Evolutionary conservation across 495 filamentous ascomycete species (phyloP), one percentile per base, ranked within the genome.

Genomic region (Clavariopsis aquatica): DNA sequence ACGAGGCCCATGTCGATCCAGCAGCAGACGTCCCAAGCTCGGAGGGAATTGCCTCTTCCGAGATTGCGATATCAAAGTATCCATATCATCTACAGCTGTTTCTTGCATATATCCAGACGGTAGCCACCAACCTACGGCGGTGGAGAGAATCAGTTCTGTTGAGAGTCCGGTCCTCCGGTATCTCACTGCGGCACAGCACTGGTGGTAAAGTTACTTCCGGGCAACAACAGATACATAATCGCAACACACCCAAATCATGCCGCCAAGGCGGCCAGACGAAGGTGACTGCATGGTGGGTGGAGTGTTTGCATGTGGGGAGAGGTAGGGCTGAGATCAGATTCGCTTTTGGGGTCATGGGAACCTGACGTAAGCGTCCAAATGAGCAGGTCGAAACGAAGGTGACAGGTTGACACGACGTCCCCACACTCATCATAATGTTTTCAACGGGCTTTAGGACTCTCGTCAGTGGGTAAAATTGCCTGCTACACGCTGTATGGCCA

Each of bases 251-350:
- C 38, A 43, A 43, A 43, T n/a, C 15, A 43, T 2, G 6, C 38
- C n/a, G 38, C 20, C 47, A 49, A 49, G 47, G 19, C 31, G n/a
- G 49, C 15, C 12, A 23, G 49, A 23, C 5, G 49, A 52, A 52
- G n/a, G 23, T 9, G 20, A 52, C 23, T 52, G 26, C 49, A 52
- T 52, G 51, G 34, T 2, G 26, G 51, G 24, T 28, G 51, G 13
- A n/a, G 5, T 7, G 9, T 4, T 22, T 27, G 5, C n/a, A 17
- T 43, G 38, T 43, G 38, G 38, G 38, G 38, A 43, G 38, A 2
- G 13, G 47, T 24, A 49, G 47, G 47, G 47, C 47, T 49, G 47
- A 49, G 47, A 22, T 49, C 47, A 49, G 47, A 49, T 24, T 49
- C 23, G 47, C 47, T 22, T 47, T 47, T n/a, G 24, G 10, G 47